Evolutionary conservation across 176 grass and related monocot genomes (phyloP).

Genomic region (Elymus sibiricus): DNA sequence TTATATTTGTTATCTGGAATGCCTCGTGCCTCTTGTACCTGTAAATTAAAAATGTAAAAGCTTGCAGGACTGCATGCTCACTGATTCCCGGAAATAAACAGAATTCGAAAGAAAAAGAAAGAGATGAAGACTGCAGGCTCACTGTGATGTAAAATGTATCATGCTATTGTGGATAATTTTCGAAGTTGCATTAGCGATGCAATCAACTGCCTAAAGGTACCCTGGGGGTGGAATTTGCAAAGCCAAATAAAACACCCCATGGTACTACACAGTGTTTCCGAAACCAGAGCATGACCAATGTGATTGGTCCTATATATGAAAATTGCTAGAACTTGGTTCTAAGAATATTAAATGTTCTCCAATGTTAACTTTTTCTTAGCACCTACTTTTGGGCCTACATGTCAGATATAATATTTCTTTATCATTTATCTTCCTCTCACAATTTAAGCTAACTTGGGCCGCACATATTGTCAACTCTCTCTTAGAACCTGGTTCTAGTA

Average conservation of each 20-base stretch:
- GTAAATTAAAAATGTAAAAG: background rate
- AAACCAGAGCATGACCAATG: background rate
- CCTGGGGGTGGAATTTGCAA: conserved; percentile 5
- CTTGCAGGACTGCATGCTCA: conserved; percentile 1
- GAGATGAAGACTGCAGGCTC: background rate
- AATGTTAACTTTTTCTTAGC: no score
- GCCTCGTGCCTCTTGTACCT: background rate
- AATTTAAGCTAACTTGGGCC: no score
- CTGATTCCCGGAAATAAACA: background rate
- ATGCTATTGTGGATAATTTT: background rate
- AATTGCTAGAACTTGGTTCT: background rate
- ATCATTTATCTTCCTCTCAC: no score
- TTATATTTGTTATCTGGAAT: background rate
- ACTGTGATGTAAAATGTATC: background rate
- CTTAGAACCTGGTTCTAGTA: no score
- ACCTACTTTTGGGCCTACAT: no score
- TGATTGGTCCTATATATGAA: background rate
- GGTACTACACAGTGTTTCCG: background rate
- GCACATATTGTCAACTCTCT: no score
- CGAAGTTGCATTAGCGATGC: background rate
- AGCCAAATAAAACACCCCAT: background rate
- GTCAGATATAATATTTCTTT: background rate
- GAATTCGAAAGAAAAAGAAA: background rate
- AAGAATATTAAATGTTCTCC: no score
- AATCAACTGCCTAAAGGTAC: background rate